A percentile compares a stretch with the other conserved stretches of the same genome.
Conservation (phyloP, 768 basidiomycete species). For the Mycena haematopus region DNA sequence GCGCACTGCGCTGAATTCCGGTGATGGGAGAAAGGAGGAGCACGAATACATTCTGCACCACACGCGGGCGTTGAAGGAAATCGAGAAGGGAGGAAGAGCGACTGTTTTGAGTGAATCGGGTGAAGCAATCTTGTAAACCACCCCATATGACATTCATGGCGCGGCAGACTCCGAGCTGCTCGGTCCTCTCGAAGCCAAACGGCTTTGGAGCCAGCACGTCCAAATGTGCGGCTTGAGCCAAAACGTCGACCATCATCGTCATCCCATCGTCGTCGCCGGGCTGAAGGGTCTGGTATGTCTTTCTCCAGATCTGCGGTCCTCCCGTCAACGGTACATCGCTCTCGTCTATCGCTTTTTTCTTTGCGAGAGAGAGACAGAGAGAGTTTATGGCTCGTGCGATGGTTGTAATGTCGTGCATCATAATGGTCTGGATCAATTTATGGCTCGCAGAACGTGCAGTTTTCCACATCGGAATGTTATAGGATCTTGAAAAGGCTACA, state of each 20-base stretch:
- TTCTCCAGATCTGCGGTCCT: slow-evolving; percentile 64
- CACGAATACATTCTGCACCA: slow-evolving; percentile 64
- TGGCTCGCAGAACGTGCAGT: slow-evolving; percentile 42
- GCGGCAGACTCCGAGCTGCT: slow-evolving; percentile 56
- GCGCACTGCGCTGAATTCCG: slow-evolving; percentile 74
- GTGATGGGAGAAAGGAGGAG: slow-evolving; percentile 86
- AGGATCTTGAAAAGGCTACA: slow-evolving; percentile 44
- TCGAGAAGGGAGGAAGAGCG: slow-evolving; percentile 56
- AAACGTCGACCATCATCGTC: slow-evolving; percentile 60
- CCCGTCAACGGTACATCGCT: slow-evolving; percentile 14
- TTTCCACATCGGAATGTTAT: slow-evolving; percentile 43
- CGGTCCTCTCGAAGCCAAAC: slow-evolving; percentile 41
- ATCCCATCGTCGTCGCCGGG: slow-evolving; percentile 65
- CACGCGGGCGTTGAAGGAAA: slow-evolving; percentile 60
- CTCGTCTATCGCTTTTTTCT: slow-evolving; percentile 13
- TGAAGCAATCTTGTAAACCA: slow-evolving; percentile 68
- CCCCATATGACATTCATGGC: slow-evolving; percentile 62
- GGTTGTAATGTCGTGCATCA: slow-evolving; percentile 19
- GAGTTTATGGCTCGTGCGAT: slow-evolving; percentile 22
- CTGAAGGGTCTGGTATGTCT: slow-evolving; percentile 64
- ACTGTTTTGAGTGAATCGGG: slow-evolving; percentile 69
- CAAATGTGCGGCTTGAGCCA: slow-evolving; percentile 69
- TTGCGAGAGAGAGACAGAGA: slow-evolving; percentile 22
- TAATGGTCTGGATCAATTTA: slow-evolving; percentile 38
- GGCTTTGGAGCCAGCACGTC: slow-evolving; percentile 62